Evolutionary conservation across 139 green algal species (phyloP).

Genomic region (Parachlorella kessleri): DNA sequence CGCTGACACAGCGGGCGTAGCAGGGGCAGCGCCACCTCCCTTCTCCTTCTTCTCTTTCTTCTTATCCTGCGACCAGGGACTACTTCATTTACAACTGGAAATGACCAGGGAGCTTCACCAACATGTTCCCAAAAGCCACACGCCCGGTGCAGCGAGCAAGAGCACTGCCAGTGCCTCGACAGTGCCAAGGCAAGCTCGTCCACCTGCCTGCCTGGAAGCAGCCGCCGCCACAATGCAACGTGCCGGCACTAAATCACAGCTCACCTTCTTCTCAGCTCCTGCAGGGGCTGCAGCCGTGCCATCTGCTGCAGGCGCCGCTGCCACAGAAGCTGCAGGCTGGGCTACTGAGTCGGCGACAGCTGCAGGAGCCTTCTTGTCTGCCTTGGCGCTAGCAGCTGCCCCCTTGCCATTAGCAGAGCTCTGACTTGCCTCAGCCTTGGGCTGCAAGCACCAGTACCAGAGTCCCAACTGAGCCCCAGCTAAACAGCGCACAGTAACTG

Average conservation of each 20-base stretch:
- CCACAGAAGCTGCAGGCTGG: neutral
- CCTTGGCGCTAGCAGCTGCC: slow-evolving; percentile 9
- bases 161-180: too few species aligned
- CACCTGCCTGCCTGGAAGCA: too few species aligned
- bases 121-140: too few species aligned
- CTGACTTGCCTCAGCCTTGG: slow-evolving; percentile 12
- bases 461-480: too few species aligned
- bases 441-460: neutral
- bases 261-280: neutral
- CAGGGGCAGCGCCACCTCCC: neutral
- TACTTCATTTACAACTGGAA: too few species aligned
- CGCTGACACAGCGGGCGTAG: slow-evolving; percentile 7
- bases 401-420: neutral
- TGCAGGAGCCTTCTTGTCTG: neutral
- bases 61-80: slow-evolving; percentile 7
- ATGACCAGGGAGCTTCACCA: too few species aligned
- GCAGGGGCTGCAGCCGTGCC: neutral
- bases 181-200: too few species aligned
- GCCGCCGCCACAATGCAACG: neutral
- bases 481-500: too few species aligned
- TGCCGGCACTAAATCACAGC: slow-evolving; percentile 5
- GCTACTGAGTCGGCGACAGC: neutral
- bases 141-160: too few species aligned
- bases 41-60: slow-evolving; percentile 39
- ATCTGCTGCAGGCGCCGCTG: neutral